Conservation (phyloP, 169 alveolate genomes). For the Neospora caninum region DNA sequence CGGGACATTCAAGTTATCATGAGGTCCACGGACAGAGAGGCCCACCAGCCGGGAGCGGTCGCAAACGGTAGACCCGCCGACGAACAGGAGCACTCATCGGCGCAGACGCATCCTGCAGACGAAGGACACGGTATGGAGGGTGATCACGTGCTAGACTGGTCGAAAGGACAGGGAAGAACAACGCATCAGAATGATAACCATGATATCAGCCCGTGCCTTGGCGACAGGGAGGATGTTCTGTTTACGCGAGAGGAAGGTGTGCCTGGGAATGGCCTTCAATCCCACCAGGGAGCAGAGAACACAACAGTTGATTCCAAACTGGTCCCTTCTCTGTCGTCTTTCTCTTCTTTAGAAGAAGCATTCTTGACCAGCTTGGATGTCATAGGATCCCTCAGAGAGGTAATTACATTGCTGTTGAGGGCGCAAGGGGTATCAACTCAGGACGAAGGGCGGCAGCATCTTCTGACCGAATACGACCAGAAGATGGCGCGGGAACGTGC, state of each 20-base stretch:
- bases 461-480: neutral
- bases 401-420: neutral
- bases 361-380: constrained; percentile 16
- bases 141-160: too few relatives aligned
- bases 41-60: too few relatives aligned
- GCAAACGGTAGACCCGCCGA: too few relatives aligned
- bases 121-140: too few relatives aligned
- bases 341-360: constrained; percentile 20
- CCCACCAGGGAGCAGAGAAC: neutral
- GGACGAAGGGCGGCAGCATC: neutral
- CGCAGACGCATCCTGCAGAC: too few relatives aligned
- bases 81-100: too few relatives aligned
- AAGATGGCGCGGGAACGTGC: neutral
- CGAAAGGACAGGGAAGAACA: too few relatives aligned
- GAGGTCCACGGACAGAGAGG: too few relatives aligned
- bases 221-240: neutral
- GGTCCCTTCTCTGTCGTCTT: neutral
- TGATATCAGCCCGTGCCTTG: neutral
- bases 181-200: neutral
- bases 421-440: neutral
- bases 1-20: too few relatives aligned
- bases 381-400: neutral
- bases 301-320: neutral
- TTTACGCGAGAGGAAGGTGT: neutral
- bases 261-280: neutral